Conservation (phyloP, 2,329 filamentous ascomycete species). For the Albifimbria verrucaria region DNA sequence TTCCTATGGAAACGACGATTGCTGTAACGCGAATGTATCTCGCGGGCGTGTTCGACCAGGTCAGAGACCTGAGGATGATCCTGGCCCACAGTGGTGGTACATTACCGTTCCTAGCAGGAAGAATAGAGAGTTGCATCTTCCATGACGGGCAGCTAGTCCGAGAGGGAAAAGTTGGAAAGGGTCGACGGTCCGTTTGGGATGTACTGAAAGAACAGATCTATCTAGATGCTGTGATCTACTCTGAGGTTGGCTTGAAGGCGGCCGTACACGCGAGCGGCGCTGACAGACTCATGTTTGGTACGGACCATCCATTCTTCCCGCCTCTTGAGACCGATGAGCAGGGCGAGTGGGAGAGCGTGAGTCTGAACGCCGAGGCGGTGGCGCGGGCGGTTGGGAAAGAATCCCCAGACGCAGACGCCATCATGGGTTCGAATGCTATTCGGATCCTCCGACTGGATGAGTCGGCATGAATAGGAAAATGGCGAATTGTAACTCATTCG, state of each 20-base stretch:
- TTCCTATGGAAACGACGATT: constrained; percentile 91
- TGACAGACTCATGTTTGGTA: constrained; percentile 76
- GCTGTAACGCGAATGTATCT: constrained; percentile 84
- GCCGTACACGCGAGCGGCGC: constrained; percentile 65
- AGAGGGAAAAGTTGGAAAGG: constrained; percentile 51
- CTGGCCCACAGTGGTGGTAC: constrained; percentile 88
- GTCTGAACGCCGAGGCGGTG: constrained; percentile 49
- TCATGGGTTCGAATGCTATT: constrained; percentile 59
- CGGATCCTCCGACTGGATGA: constrained; percentile 40
- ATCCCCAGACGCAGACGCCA: constrained; percentile 42
- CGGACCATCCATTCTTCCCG: constrained; percentile 84
- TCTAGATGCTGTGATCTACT: constrained; percentile 84
- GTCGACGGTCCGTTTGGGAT: constrained; percentile 52
- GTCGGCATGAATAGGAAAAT: constrained; percentile 8
- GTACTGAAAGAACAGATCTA: constrained; percentile 71
- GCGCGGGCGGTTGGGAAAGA: constrained; percentile 44
- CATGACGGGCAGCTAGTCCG: constrained; percentile 75
- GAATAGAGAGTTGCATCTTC: constrained; percentile 81
- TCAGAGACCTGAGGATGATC: constrained; percentile 66
- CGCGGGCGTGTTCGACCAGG: constrained; percentile 78
- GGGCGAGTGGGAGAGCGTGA: constrained; percentile 68
- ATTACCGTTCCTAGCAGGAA: constrained; percentile 80
- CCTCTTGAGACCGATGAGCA: constrained; percentile 61
- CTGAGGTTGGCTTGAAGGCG: constrained; percentile 67
- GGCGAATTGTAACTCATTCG: neutral